Evolutionary conservation across 345 rosid species (phyloP).

Genomic region (Populus alba): DNA sequence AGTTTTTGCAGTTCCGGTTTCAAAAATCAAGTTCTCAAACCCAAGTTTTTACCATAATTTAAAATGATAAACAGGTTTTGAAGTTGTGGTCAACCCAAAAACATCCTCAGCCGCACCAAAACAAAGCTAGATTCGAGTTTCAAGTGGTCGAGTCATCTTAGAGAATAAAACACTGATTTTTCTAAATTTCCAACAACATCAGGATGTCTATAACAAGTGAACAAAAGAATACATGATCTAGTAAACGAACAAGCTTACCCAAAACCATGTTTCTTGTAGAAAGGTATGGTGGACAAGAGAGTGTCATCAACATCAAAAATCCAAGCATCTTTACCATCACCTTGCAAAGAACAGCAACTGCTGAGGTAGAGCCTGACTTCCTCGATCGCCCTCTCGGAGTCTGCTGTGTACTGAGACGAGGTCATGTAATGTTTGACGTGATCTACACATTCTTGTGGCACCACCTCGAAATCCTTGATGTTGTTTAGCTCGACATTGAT

Average conservation of each 20-base stretch:
- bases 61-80: too few relatives aligned
- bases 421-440: slow-evolving; percentile 62
- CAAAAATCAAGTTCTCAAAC: too few relatives aligned
- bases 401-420: slow-evolving; percentile 57
- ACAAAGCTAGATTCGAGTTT: too few relatives aligned
- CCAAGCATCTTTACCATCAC: slow-evolving; percentile 74
- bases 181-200: too few relatives aligned
- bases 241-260: slow-evolving; percentile 35
- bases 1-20: too few relatives aligned
- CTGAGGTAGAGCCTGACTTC: slow-evolving; percentile 46
- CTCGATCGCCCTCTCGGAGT: slow-evolving; percentile 46
- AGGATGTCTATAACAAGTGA: background rate
- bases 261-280: slow-evolving; percentile 55
- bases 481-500: slow-evolving; percentile 69
- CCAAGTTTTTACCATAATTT: too few relatives aligned
- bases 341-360: slow-evolving; percentile 32
- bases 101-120: too few relatives aligned
- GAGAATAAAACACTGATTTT: too few relatives aligned
- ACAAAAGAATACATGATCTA: background rate
- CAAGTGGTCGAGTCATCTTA: too few relatives aligned
- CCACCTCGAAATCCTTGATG: slow-evolving; percentile 55
- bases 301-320: slow-evolving; percentile 73
- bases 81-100: too few relatives aligned
- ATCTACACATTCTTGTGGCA: slow-evolving; percentile 64
- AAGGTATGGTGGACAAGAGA: slow-evolving; percentile 69